Percentiles rank a stretch among this genome's conserved stretches.
phyloP scores from a whole-genome alignment of 179 eudicot genomes.

The Nepenthes alata region DNA sequence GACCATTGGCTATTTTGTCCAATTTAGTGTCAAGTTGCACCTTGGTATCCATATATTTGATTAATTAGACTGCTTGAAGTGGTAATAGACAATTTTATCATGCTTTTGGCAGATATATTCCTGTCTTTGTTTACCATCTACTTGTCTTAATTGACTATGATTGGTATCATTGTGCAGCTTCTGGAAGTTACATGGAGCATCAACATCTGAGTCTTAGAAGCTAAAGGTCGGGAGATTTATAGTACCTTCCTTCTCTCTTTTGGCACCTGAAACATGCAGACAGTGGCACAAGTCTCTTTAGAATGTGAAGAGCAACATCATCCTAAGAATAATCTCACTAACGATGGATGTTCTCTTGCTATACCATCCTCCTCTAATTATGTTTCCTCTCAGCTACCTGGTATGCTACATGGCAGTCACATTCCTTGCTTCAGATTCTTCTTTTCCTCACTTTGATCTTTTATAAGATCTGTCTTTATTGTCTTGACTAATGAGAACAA shows the following conservation, averaged over 20 bases:
- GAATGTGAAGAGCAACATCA: conserved; percentile 24
- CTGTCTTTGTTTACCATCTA: too few species aligned
- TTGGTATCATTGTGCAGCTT: too few species aligned
- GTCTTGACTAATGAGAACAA: not conserved
- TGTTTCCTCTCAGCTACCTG: conserved; percentile 36
- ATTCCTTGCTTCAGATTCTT: not conserved
- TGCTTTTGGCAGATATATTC: too few species aligned
- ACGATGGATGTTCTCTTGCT: conserved; percentile 25
- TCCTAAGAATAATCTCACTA: conserved; percentile 17
- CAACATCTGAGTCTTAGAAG: not conserved
- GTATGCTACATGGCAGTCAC: conserved; percentile 23
- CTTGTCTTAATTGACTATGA: too few species aligned
- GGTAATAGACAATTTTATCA: too few species aligned
- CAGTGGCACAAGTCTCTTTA: conserved; percentile 30
- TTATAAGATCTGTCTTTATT: not conserved
- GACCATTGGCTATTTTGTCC: too few species aligned
- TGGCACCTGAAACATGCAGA: conserved; percentile 34
- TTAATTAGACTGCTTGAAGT: too few species aligned
- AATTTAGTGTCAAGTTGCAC: too few species aligned
- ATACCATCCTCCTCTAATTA: conserved; percentile 32
- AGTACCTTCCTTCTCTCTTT: conserved; percentile 4
- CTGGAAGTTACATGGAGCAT: not conserved
- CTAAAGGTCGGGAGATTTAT: conserved; percentile 9
- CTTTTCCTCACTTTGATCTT: not conserved
- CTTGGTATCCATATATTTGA: too few species aligned